A percentile compares a stretch with the other conserved stretches of the same genome.
Conservation (phyloP, 2,329 filamentous ascomycete genomes). For the Fusarium buxicola region DNA sequence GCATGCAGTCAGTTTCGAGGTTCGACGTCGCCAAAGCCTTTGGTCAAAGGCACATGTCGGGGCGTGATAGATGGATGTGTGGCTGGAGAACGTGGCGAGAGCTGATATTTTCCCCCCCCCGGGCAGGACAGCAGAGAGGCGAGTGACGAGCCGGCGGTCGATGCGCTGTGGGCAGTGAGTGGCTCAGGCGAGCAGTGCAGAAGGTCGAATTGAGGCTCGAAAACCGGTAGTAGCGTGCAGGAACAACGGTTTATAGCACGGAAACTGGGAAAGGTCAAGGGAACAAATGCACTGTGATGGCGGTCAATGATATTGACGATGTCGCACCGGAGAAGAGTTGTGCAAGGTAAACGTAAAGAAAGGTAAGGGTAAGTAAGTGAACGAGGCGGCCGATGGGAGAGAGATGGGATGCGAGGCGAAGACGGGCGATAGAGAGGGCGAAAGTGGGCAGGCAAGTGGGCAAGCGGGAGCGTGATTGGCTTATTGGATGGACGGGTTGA, state of each 20-base stretch:
- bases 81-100: constrained; percentile 60
- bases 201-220: constrained; percentile 41
- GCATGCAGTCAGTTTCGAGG: constrained; percentile 42
- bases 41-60: constrained; percentile 52
- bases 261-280: constrained; percentile 14
- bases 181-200: constrained; percentile 38
- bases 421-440: constrained; percentile 40
- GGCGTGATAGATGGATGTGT: constrained; percentile 53
- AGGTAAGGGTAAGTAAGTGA: constrained; percentile 26
- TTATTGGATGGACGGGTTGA: constrained; percentile 12
- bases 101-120: constrained; percentile 49
- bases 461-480: constrained; percentile 7
- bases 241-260: constrained; percentile 26
- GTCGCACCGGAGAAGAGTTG: constrained; percentile 33
- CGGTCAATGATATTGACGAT: constrained; percentile 36
- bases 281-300: constrained; percentile 29
- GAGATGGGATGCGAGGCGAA: constrained; percentile 43
- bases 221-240: constrained; percentile 25
- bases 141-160: constrained; percentile 37
- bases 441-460: constrained; percentile 31
- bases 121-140: constrained; percentile 38
- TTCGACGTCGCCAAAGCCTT: constrained; percentile 38
- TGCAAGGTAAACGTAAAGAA: constrained; percentile 31
- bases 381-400: constrained; percentile 40
- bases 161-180: constrained; percentile 41